Conservation (phyloP, 352 stramenopile genomes). For the Poterioochromonas sp. region DNA sequence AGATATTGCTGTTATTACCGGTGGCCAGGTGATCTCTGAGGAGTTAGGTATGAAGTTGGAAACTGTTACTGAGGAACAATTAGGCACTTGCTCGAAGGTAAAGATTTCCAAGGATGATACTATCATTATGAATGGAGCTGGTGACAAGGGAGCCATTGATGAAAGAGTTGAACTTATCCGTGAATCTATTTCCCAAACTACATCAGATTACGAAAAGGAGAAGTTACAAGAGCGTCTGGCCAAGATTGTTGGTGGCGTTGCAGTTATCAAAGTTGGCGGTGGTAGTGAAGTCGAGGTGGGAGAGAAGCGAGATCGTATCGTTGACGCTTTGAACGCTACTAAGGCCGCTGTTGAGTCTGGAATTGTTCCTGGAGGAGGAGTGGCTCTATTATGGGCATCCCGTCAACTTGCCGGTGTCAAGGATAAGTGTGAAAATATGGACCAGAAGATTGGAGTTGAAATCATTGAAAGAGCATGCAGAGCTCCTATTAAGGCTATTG, state of each 20-base stretch:
- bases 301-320: slow-evolving; percentile 99
- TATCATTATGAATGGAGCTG: slow-evolving; percentile 89
- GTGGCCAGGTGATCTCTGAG: slow-evolving; percentile 93
- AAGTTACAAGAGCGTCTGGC: slow-evolving; percentile 99
- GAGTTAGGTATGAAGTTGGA: slow-evolving; percentile 97
- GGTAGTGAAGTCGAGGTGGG: slow-evolving; percentile 95
- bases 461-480: slow-evolving; percentile 87
- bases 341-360: slow-evolving; percentile 95
- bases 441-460: slow-evolving; percentile 94
- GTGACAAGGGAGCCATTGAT: slow-evolving; percentile 74
- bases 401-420: slow-evolving; percentile 72
- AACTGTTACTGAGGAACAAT: slow-evolving; percentile 83
- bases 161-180: slow-evolving; percentile 91
- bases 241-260: slow-evolving; percentile 96
- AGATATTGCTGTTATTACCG: slow-evolving; percentile 97
- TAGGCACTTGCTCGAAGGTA: slow-evolving; percentile 86
- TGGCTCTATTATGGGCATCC: slow-evolving; percentile 91
- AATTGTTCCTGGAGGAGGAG: slow-evolving; percentile 96
- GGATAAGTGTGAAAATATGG: slow-evolving; percentile 76
- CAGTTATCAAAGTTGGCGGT: slow-evolving; percentile 98
- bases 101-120: slow-evolving; percentile 99
- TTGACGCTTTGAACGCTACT: slow-evolving; percentile 98
- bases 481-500: slow-evolving; percentile 90
- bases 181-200: slow-evolving; percentile 85
- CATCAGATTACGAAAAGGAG: slow-evolving; percentile 98